Conservation (phyloP, 1,284 basidiomycete species). For the Clitocybe nebularis region DNA sequence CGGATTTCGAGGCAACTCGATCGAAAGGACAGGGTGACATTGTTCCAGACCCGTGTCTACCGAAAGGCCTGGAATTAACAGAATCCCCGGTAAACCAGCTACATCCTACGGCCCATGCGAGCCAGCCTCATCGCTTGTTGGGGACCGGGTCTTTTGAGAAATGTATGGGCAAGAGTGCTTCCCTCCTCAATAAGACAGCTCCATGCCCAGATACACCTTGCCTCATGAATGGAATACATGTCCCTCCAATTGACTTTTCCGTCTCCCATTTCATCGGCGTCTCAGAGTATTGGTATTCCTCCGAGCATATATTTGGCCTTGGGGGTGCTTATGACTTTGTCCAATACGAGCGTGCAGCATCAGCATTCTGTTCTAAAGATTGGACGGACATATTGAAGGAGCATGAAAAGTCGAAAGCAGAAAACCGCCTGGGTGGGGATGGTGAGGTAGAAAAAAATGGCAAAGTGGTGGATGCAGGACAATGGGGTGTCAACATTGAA, state of each 20-base stretch:
- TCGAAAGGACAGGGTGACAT: conserved; percentile 32
- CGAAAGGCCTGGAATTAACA: conserved; percentile 61
- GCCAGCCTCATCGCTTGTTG: conserved; percentile 57
- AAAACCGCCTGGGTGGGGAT: conserved; percentile 54
- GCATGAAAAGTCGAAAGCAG: conserved; percentile 53
- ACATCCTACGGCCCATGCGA: conserved; percentile 37
- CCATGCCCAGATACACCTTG: conserved; percentile 86
- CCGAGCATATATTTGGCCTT: conserved; percentile 92
- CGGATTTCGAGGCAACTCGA: conserved; percentile 45
- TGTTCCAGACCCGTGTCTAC: conserved; percentile 88
- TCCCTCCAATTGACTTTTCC: conserved; percentile 88
- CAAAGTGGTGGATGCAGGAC: conserved; percentile 57
- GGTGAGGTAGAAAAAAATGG: conserved; percentile 57
- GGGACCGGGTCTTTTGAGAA: conserved; percentile 90
- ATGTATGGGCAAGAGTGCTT: conserved; percentile 73
- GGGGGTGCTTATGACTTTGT: conserved; percentile 96
- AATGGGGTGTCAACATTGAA: conserved; percentile 74
- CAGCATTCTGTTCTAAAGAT: conserved; percentile 76
- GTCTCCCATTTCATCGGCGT: conserved; percentile 95
- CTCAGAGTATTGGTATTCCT: conserved; percentile 99
- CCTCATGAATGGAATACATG: conserved; percentile 96
- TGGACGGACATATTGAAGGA: conserved; percentile 77
- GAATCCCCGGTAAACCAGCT: conserved; percentile 47
- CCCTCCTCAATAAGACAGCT: conserved; percentile 82
- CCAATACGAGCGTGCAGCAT: conserved; percentile 91